Percentiles rank a stretch among this genome's conserved stretches.
Conservation (phyloP, 768 basidiomycete species). For the Amanita phalloides region DNA sequence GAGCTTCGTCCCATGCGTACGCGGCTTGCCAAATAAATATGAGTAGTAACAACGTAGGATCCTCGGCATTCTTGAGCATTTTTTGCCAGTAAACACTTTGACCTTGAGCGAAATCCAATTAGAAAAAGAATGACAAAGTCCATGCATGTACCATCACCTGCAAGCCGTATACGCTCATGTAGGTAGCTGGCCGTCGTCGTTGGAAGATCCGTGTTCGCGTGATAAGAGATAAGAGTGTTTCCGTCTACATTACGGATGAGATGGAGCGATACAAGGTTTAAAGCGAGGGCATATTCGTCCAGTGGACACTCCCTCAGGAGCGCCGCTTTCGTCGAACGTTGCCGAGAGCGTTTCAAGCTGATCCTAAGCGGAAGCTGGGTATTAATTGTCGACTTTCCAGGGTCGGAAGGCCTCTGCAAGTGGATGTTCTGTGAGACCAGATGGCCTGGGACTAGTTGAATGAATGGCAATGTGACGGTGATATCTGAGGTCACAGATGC, state of each 20-base stretch:
- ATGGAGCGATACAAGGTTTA: constrained; percentile 39
- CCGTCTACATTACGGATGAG: constrained; percentile 31
- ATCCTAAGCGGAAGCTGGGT: constrained; percentile 27
- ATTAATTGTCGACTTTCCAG: constrained; percentile 17
- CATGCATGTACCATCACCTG: constrained; percentile 18
- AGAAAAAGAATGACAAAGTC: not conserved
- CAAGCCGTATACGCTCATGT: constrained; percentile 36
- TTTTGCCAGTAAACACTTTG: constrained; percentile 38
- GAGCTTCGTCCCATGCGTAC: constrained; percentile 52
- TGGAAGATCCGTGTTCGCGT: constrained; percentile 26
- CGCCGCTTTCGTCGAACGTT: too few relatives aligned
- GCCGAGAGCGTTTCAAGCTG: not conserved
- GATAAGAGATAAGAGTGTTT: constrained; percentile 41
- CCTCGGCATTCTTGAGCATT: constrained; percentile 28
- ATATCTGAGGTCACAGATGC: constrained; percentile 29
- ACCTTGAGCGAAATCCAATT: constrained; percentile 12
- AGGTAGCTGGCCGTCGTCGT: constrained; percentile 31
- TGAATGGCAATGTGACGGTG: constrained; percentile 44
- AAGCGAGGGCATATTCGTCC: constrained; percentile 25
- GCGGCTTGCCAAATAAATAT: constrained; percentile 48
- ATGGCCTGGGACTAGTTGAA: constrained; percentile 27
- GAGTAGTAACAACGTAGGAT: constrained; percentile 46
- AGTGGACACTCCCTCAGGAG: not conserved
- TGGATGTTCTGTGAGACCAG: constrained; percentile 8
- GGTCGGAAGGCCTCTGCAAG: constrained; percentile 7